Base-by-base conservation (phyloP, 2,329 filamentous ascomycete species). In the Ceratocystis variospora region DNA sequence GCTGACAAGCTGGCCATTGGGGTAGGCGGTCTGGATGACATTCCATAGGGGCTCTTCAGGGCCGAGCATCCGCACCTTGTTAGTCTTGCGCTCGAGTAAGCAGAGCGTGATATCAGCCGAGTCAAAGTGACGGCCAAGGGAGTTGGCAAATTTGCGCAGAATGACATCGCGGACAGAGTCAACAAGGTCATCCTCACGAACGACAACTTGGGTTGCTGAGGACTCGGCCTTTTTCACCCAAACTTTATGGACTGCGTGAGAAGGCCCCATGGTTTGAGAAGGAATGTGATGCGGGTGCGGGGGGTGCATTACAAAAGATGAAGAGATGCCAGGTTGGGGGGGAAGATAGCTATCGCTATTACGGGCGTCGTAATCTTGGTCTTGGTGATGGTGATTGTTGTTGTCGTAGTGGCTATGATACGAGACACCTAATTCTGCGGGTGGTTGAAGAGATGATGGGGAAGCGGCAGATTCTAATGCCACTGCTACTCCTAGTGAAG, bases 91-190 rank as follows among this genome's bases (percentile, higher is more conserved):
- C n/a, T 88, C 84, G 17, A 81, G 74, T 70, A 97, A 88, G 69
- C 88, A 86, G 69, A 97, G 80, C 10, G 83, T 86, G 67, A 99
- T 83, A 75, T 99, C 94, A 12, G 94, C 94, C 10, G 94, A 83
- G 77, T 99, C 94, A 75, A 92, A 96, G 64, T 83, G 88, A 71
- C 86, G 86, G 63, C 93, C 93, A 31, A 99, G 80, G 15, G 91
- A 95, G 76, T 99, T 97, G 71, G 86, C 85, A 75, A 97, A 99
- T 78, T 97, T 97, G 72, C 85, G 86, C 71, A 97, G 79, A 67
- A 97, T 94, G 80, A 90, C 85, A 71, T 96, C 94, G 71, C 93
- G 88, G 69, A 96, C 87, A 76, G 96, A 93, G 75, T 99, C 94
- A 67, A 97, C 92, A 71, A 97, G 78, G 73, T 96, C 91, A 72